Percentiles rank a stretch among this genome's conserved stretches.
Conservation (phyloP, 306 rosid species). For the Vigna angularis region DNA sequence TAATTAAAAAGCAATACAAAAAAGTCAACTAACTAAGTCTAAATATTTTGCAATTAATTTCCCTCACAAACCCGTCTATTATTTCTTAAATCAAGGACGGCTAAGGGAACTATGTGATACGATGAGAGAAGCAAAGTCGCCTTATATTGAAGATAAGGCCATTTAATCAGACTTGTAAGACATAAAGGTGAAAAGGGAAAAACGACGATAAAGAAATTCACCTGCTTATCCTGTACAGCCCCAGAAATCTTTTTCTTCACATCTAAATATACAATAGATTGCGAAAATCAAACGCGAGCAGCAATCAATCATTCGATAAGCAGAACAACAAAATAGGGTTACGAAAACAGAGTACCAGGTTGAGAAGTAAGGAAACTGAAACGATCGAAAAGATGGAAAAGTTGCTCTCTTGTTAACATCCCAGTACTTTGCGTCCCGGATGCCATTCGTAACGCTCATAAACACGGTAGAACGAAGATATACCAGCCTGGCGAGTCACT, state of each 20-base stretch:
- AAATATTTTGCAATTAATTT: not conserved
- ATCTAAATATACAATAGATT: conserved; percentile 44
- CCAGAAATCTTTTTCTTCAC: conserved; percentile 81
- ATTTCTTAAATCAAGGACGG: not conserved
- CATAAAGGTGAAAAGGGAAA: not conserved
- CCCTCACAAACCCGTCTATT: conserved; percentile 14
- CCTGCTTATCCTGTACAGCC: conserved; percentile 76
- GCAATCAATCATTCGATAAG: not conserved
- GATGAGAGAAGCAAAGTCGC: not conserved
- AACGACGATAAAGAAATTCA: conserved; percentile 15
- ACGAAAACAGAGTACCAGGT: conserved; percentile 55
- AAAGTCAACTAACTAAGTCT: not conserved
- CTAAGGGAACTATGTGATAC: not conserved
- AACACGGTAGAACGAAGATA: not conserved
- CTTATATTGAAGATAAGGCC: not conserved
- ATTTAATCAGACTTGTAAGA: not conserved
- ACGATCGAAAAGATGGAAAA: conserved; percentile 75
- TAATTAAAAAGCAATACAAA: not conserved
- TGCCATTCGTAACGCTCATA: conserved; percentile 37
- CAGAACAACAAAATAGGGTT: not conserved
- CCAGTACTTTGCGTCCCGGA: conserved; percentile 40
- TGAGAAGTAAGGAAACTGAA: conserved; percentile 67
- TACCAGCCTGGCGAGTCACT: not conserved
- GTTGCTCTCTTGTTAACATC: conserved; percentile 66
- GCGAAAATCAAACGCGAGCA: not conserved